Evolutionary conservation across 345 rosid genomes (phyloP), one percentile per base, ranked within the genome.

Genomic region (Lenwebbia sp.): DNA sequence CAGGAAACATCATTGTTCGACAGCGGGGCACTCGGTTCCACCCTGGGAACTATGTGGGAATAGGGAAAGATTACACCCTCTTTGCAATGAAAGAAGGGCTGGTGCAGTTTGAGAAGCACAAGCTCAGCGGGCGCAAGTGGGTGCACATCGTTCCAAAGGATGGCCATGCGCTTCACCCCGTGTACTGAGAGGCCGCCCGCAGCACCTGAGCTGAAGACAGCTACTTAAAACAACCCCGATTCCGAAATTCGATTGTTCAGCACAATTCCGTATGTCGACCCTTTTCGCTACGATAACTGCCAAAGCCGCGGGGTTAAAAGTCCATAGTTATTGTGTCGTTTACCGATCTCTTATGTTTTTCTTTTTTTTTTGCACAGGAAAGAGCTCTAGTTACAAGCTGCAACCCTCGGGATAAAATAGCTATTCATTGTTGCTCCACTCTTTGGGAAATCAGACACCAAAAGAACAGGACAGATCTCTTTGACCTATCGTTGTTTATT

Each of bases 1-100:
- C 99, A 7, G 99, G 99, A 84, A 97, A 94, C 91, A 94, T 96
- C 52, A 94, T 95, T 75, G 98, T 94, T 19, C 90, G 95, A 10
- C 99, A 95, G 86, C 89, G 97, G 1, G 98, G 99, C 49, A 94
- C 98, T 3, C 89, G 96, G 13, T 96, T 96, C 86, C 99, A 93
- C 85, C 99, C 98, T 2, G 96, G 99, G 82, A 92, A 97, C 92
- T 94, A 94, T 83, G 99, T 94, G 0, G 91, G 93, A 22, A 92
- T 90, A 7, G 91, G 93, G 85, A 92, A 88, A 65, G 91, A 86
- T 87, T 91, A 90, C 88, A 90, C 92, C n/a, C 87, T 89, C 21
- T 90, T 54, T 54, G 91, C 93, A 4, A 49, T 92, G 21, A 92
- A 90, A 86, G 93, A 88, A 88, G 93, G 93, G 25, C 47, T 13